phyloP scores from a whole-genome alignment of 257 asterid genomes.

The Handroanthus guayacan region DNA sequence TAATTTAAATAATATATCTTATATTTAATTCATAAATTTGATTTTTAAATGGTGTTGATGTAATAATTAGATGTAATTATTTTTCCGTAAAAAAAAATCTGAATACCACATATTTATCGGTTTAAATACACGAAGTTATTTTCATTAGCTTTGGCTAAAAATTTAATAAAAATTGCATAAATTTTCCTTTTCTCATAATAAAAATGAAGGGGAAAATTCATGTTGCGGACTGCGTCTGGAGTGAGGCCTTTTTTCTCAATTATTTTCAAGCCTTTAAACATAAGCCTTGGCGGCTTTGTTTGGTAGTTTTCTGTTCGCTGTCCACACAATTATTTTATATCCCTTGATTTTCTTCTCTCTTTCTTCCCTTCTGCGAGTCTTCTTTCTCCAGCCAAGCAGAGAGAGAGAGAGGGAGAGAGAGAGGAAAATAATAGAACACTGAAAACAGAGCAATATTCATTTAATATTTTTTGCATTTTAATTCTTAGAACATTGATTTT shows the following conservation, averaged over 20 bases:
- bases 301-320: constrained; percentile 43
- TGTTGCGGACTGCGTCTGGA: not conserved
- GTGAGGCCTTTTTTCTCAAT: not conserved
- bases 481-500: constrained; percentile 25
- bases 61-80: too few species aligned
- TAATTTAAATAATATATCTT: too few species aligned
- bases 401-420: not conserved
- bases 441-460: constrained; percentile 18
- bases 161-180: too few species aligned
- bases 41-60: too few species aligned
- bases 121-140: too few species aligned
- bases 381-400: constrained; percentile 46
- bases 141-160: too few species aligned
- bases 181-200: not conserved
- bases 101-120: too few species aligned
- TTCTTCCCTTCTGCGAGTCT: constrained; percentile 37
- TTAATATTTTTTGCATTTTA: constrained; percentile 20
- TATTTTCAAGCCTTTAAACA: constrained; percentile 20
- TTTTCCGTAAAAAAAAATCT: too few species aligned
- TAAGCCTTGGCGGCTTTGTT: constrained; percentile 41
- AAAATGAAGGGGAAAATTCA: not conserved
- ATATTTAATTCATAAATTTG: too few species aligned
- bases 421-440: constrained; percentile 19
- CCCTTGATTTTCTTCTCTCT: constrained; percentile 17
- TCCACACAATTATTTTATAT: constrained; percentile 50